Evolutionary conservation across 306 rosid genomes (phyloP).

Genomic region (Dryas alaskensis): DNA sequence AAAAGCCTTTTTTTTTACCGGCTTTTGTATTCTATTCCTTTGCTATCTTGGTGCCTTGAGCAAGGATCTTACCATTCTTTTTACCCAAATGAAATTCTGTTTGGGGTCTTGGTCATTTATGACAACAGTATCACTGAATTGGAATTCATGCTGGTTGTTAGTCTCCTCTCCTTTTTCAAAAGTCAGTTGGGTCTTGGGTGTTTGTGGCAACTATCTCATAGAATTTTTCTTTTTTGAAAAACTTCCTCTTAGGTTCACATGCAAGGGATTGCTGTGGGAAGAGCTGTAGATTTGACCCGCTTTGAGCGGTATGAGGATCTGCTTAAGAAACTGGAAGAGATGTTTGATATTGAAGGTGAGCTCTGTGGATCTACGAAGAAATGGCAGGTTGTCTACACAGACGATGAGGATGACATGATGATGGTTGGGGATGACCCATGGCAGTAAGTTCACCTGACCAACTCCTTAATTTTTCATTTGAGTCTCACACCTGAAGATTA

Average conservation of each 20-base stretch:
- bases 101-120: neutral
- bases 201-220: conserved; percentile 2
- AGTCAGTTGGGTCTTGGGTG: neutral
- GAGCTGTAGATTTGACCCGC: conserved; percentile 89
- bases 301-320: conserved; percentile 77
- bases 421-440: conserved; percentile 99
- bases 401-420: conserved; percentile 97
- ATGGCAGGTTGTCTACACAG: conserved; percentile 94
- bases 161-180: neutral
- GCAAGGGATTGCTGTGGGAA: conserved; percentile 99
- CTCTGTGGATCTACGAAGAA: conserved; percentile 68
- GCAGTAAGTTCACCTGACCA: conserved; percentile 62
- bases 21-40: neutral
- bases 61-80: neutral
- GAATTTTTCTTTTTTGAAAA: neutral
- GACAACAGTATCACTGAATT: neutral
- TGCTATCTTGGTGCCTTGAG: neutral
- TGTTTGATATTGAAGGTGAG: conserved; percentile 89
- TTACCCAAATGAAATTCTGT: neutral
- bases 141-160: neutral
- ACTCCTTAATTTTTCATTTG: conserved; percentile 2
- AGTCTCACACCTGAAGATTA: conserved; percentile 1
- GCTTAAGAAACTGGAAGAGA: conserved; percentile 76
- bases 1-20: too few relatives aligned
- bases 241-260: conserved; percentile 74